Conservation (phyloP, 2,329 filamentous ascomycete genomes). For the Bipolaris gigantea region DNA sequence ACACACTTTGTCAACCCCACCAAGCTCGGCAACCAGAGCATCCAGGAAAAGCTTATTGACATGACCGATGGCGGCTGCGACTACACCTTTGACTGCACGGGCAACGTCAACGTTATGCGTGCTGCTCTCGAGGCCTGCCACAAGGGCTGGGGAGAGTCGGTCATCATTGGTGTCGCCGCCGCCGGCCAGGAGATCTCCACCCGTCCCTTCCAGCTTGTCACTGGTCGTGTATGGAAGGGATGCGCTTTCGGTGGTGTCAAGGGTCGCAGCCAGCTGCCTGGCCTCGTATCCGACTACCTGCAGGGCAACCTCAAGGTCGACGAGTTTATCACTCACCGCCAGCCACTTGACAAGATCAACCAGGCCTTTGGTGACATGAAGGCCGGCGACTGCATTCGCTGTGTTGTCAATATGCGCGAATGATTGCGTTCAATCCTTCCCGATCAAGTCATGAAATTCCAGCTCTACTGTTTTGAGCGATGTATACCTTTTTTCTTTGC, state of each 20-base stretch:
- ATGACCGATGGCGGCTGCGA: conserved; percentile 98
- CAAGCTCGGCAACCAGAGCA: conserved; percentile 68
- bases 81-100: conserved; percentile 99
- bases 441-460: conserved; percentile 1
- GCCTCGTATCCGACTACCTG: conserved; percentile 87
- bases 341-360: conserved; percentile 82
- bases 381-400: conserved; percentile 93
- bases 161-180: conserved; percentile 95
- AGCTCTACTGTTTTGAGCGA: conserved; percentile 9
- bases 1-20: conserved; percentile 94
- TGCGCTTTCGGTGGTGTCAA: conserved; percentile 99
- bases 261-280: conserved; percentile 87
- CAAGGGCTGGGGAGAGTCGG: conserved; percentile 98
- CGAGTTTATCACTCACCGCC: conserved; percentile 98
- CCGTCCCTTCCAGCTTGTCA: conserved; percentile 96
- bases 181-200: conserved; percentile 95
- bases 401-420: conserved; percentile 71
- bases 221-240: conserved; percentile 95
- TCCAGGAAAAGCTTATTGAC: conserved; percentile 91
- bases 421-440: conserved; percentile 21
- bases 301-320: conserved; percentile 92
- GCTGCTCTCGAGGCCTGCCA: conserved; percentile 96
- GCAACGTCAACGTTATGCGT: conserved; percentile 94
- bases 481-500: neutral
- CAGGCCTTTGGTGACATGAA: conserved; percentile 92